Evolutionary conservation across 2,329 filamentous ascomycete genomes (phyloP).

Genomic region (Talaromyces albobiverticillius): DNA sequence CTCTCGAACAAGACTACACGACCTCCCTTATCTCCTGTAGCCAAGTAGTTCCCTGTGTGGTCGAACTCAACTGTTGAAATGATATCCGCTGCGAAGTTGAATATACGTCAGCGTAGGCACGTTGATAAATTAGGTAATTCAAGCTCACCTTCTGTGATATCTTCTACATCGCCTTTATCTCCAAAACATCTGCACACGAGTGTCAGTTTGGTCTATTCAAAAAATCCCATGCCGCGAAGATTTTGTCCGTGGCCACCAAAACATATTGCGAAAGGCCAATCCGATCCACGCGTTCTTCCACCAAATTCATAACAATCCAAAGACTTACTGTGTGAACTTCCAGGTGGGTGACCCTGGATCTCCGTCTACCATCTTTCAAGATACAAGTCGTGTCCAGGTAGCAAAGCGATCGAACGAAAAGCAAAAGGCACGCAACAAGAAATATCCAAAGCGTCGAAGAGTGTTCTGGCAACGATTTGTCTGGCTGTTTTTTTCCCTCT

Average conservation of each 20-base stretch:
- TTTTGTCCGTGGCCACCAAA: background rate
- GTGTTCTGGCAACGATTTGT: background rate
- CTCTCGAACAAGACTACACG: constrained; percentile 57
- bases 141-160: constrained; percentile 85
- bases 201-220: constrained; percentile 19
- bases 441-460: constrained; percentile 6
- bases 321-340: constrained; percentile 97
- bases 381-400: constrained; percentile 31
- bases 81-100: constrained; percentile 42
- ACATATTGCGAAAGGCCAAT: no score
- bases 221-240: background rate
- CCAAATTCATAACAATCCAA: background rate
- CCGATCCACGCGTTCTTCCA: background rate
- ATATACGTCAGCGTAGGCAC: background rate
- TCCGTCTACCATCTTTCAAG: constrained; percentile 87
- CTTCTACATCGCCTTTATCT: constrained; percentile 98
- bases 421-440: background rate
- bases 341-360: constrained; percentile 93
- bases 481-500: background rate
- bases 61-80: constrained; percentile 54
- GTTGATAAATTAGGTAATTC: background rate
- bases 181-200: constrained; percentile 77
- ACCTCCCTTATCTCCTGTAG: constrained; percentile 52
- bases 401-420: constrained; percentile 18
- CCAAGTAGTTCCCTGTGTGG: constrained; percentile 52